Evolutionary conservation across 345 rosid species (phyloP), one percentile per base, ranked within the genome.

Genomic region (Citrus medica): DNA sequence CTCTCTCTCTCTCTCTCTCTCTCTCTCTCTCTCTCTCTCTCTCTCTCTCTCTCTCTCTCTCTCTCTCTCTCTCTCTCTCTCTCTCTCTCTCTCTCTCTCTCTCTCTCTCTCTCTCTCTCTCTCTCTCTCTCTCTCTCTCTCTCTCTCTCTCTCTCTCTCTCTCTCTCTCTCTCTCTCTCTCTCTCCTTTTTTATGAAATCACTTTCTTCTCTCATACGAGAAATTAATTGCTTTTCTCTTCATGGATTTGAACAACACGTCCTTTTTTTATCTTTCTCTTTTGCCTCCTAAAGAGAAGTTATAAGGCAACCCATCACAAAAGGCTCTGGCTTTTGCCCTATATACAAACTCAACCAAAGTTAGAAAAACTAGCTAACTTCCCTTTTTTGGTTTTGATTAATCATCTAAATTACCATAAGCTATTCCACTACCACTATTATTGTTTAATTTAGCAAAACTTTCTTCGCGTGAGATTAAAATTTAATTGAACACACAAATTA

Each of bases 171-270:
- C 35, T 33, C 35, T 33, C 6, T 33, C 37, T 33, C 37, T 70
- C 25, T 58, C 25, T 35, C 14, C 63, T 80, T 74, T 78, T 67
- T 63, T 67, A 69, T 53, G 61, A 58, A 82, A 32, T 80, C 79
- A 74, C 85, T 78, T 82, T 82, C 64, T 76, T 69, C 81, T 66
- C 75, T 74, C 75, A 75, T 62, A 62, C 65, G 19, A 71, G 71
- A 77, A 53, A 16, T 53, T 53, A 19, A 53, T 53, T 53, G 58
- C 38, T 61, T 65, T 66, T 69, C 51, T 67, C 69, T 73, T 73
- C 61, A 6, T 75, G 13, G 48, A 66, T 58, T 80, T 75, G 10
- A 25, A 71, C n/a, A 9, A 59, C 59, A 37, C 37, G 32, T 60
- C 69, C 53, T 24, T 46, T 53, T 53, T 53, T 19, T 53, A 48